phyloP scores from a whole-genome alignment of 768 basidiomycete species.

The Boletellus ananas region DNA sequence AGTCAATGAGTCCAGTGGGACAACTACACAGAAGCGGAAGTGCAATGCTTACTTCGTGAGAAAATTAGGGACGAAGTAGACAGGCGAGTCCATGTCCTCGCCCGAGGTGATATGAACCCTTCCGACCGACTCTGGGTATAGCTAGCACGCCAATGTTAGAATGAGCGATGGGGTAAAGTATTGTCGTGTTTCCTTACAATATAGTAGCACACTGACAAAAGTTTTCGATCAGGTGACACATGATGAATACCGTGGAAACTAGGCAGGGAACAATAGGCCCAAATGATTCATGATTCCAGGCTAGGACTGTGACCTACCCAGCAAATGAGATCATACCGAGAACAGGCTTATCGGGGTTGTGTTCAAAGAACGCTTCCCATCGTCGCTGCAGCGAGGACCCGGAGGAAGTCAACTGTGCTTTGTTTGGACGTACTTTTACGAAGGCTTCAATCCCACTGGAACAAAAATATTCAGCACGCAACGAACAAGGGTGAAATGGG shows the following conservation, averaged over 20 bases:
- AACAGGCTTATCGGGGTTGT: slow-evolving; percentile 29
- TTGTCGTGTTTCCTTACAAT: slow-evolving; percentile 18
- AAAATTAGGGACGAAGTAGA: slow-evolving; percentile 43
- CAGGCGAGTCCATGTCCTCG: slow-evolving; percentile 36
- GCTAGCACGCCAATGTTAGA: neutral
- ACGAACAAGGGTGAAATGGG: neutral
- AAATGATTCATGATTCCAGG: neutral
- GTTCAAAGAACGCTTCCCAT: slow-evolving; percentile 19
- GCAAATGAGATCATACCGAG: slow-evolving; percentile 34
- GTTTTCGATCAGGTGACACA: slow-evolving; percentile 23
- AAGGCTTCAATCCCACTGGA: slow-evolving; percentile 15
- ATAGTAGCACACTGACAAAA: slow-evolving; percentile 30
- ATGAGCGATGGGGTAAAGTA: too few relatives aligned
- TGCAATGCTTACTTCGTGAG: slow-evolving; percentile 36
- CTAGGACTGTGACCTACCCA: slow-evolving; percentile 26
- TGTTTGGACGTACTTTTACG: slow-evolving; percentile 24
- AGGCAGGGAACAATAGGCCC: neutral
- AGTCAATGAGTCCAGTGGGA: neutral
- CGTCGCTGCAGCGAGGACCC: slow-evolving; percentile 17
- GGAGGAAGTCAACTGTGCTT: slow-evolving; percentile 16
- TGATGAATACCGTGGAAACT: slow-evolving; percentile 14
- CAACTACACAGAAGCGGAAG: neutral
- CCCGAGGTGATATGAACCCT: slow-evolving; percentile 45
- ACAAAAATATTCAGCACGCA: neutral
- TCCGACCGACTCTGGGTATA: slow-evolving; percentile 45